Conservation (phyloP, 768 basidiomycete genomes). For the Holtermanniella nyarrowii region DNA sequence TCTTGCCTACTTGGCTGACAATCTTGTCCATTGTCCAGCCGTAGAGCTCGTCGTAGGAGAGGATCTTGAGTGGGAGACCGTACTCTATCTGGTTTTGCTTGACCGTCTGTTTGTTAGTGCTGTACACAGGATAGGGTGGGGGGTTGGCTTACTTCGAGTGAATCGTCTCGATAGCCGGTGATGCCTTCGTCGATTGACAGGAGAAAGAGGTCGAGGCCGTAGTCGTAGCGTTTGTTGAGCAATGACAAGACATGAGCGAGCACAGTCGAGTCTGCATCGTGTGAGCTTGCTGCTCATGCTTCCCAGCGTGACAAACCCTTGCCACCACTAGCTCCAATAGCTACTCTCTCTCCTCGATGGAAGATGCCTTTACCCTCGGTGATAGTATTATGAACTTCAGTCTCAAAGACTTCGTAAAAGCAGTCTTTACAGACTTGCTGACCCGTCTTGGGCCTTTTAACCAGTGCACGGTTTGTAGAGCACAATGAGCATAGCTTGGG, state of each 20-base stretch:
- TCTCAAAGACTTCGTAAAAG: conserved; percentile 86
- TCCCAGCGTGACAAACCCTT: conserved; percentile 55
- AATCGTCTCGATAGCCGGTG: conserved; percentile 95
- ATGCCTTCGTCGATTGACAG: conserved; percentile 98
- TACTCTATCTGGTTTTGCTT: conserved; percentile 96
- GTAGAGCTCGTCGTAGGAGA: conserved; percentile 90
- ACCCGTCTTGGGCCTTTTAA: conserved; percentile 92
- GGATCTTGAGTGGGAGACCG: conserved; percentile 84
- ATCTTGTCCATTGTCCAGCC: conserved; percentile 99
- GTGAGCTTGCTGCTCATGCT: background rate
- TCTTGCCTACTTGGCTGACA: conserved; percentile 85
- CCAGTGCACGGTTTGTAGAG: conserved; percentile 63
- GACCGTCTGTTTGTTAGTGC: conserved; percentile 59
- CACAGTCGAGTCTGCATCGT: conserved; percentile 77
- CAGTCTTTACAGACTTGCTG: conserved; percentile 95
- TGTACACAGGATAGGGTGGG: background rate
- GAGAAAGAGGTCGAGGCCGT: conserved; percentile 79
- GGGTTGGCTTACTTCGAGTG: conserved; percentile 59
- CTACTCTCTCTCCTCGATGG: conserved; percentile 78
- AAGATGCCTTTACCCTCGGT: conserved; percentile 64
- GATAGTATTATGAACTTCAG: conserved; percentile 95
- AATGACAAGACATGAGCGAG: conserved; percentile 94
- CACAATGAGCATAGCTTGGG: conserved; percentile 71
- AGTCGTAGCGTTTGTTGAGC: conserved; percentile 84
- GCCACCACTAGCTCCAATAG: conserved; percentile 95